Base-by-base conservation (phyloP, 441 rosid genomes). In the Omphalea diandra region DNA sequence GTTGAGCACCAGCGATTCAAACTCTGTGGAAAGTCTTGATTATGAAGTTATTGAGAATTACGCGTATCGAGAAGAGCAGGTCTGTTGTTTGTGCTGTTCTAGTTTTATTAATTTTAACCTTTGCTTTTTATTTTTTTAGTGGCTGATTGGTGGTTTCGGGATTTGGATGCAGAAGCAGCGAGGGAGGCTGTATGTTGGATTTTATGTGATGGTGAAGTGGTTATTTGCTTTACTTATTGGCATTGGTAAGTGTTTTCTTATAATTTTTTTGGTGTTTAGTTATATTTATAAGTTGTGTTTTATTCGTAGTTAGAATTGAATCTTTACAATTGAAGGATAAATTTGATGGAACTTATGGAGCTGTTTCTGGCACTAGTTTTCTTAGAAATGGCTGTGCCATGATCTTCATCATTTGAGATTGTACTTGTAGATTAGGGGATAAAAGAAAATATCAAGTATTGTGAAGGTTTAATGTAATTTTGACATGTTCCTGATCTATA, bases 171-270 rank as follows among this genome's bases (percentile, higher is more conserved):
- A 94, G 97, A 97, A 97, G 53, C 94, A 79, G 63, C 89, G 99
- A 76, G 99, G 99, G 73, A 90, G 71, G 90, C 84, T 94, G 26
- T 89, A 69, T 73, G 85, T 89, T 44, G 86, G 88, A 59, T 94
- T 86, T 77, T 85, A 82, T 76, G 96, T 90, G 65, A 88, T 49
- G 4, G 96, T 94, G 43, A 94, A 90, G 78, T 94, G 99, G 99
- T 90, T 94, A 81, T 92, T 94, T 77, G 89, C 99, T 74, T 86
- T 94, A 81, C 93, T 94, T 52, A 90, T 92, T 69, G 99, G 99
- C 79, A 86, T 92, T 72, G 97, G 99, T 94, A 69, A 78, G 90
- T 33, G 38, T 53, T 59, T 20, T n/a, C n/a, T n/a, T n/a, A n/a
- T n/a, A n/a, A n/a, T n/a, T n/a, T n/a, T n/a, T n/a, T n/a, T n/a